A percentile compares a stretch with the other conserved stretches of the same genome.
These are phyloP conservation scores for Beta corolliflora DNA, from an alignment of 179 eudicot species.

Conservation along the genomic window DNA sequence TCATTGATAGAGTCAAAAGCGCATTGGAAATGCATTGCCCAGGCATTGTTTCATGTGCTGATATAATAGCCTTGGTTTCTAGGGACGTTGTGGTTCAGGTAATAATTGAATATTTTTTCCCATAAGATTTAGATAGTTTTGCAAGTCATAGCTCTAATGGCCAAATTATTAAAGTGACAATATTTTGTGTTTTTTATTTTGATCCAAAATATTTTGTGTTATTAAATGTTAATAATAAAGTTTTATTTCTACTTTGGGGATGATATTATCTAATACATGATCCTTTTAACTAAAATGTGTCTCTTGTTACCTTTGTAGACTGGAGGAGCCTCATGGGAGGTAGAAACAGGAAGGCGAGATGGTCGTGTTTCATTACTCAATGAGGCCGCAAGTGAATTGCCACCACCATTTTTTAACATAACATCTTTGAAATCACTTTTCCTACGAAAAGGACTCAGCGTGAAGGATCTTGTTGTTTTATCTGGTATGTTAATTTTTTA, in stretches of 20 bases:
- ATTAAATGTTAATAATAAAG: too few species aligned
- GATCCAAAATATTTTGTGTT: too few species aligned
- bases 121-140: too few species aligned
- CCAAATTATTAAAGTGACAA: too few species aligned
- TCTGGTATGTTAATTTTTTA: constrained; percentile 26
- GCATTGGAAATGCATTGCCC: constrained; percentile 46
- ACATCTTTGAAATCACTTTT: constrained; percentile 19
- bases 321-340: constrained; percentile 36
- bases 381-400: constrained; percentile 30
- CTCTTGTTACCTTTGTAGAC: constrained; percentile 4
- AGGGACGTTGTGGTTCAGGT: constrained; percentile 44
- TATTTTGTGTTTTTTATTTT: too few species aligned
- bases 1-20: constrained; percentile 41
- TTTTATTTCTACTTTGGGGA: too few species aligned
- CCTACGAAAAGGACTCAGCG: constrained; percentile 28
- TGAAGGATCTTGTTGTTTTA: constrained; percentile 44
- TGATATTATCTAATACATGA: too few species aligned
- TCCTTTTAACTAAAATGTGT: too few species aligned
- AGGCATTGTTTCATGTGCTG: constrained; percentile 58
- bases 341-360: constrained; percentile 50
- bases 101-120: neutral
- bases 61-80: constrained; percentile 40
- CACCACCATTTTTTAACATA: constrained; percentile 23
- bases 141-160: too few species aligned
- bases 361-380: constrained; percentile 32